Evolutionary conservation across 441 rosid species (phyloP), one percentile per base, ranked within the genome.

Genomic region (Adansonia rubrostipa): DNA sequence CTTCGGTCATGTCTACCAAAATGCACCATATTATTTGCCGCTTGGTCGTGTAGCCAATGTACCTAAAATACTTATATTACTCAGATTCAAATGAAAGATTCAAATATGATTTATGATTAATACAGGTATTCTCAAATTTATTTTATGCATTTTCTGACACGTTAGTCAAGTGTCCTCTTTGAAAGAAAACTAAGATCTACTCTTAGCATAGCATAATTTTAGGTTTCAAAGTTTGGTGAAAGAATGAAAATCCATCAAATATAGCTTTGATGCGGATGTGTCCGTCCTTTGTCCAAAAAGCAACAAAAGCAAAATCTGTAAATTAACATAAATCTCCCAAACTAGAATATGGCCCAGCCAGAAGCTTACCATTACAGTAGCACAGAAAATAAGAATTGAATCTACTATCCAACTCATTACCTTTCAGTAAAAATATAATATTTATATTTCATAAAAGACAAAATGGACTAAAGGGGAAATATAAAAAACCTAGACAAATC

Each of bases 401-500:
- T n/a, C 71, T 20, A 40, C 36, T 4, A 71, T 42, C 74, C 57
- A 56, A 56, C 22, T 64, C 58, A 68, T 13, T 57, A 76, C 65
- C 66, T 71, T 72, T 67, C 42, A 51, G 45, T 20, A 53, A 53
- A 53, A 53, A 53, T 53, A 15, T 53, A 14, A 75, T 57, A 13
- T 20, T 58, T 58, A 50, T 45, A 33, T 3, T 28, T 28, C 36
- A 28, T 28, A 56, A 51, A 51, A 19, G 62, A 48, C 47, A 44
- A 42, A 78, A 28, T 42, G 61, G 36, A 10, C 36, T 9, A 45
- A 48, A 42, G 19, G 79, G 51, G 13, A 15, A 20, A 20, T 51
- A 36, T 42, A 4, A 71, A 71, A 71, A 76, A 54, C 78, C 75
- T 79, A 10, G 50, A 63, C 36, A 63, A 78, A 74, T 47, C 45